Evolutionary conservation across 768 basidiomycete species (phyloP).

Genomic region (Tylopilus balloui): DNA sequence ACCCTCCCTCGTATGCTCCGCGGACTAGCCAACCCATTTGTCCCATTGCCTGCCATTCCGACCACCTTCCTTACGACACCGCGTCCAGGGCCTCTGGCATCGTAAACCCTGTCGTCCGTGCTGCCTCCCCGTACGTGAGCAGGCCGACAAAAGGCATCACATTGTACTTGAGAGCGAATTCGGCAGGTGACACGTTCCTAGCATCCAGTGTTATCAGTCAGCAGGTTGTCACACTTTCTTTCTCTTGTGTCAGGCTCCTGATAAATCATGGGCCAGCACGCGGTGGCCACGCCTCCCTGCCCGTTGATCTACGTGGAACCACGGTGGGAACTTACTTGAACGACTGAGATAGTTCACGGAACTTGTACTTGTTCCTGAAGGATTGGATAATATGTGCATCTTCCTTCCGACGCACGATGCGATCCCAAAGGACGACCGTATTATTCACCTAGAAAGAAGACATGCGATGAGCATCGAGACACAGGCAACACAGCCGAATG

Average conservation of each 20-base stretch:
- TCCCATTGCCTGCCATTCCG: neutral
- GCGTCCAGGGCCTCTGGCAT: constrained; percentile 33
- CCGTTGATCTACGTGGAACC: neutral
- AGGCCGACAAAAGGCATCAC: constrained; percentile 87
- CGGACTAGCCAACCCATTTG: constrained; percentile 10
- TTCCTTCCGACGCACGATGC: constrained; percentile 77
- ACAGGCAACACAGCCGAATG: constrained; percentile 18
- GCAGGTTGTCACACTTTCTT: neutral
- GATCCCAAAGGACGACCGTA: constrained; percentile 87
- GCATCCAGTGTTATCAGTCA: constrained; percentile 17
- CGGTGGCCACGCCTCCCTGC: neutral
- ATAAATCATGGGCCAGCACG: constrained; percentile 11
- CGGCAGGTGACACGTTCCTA: constrained; percentile 61
- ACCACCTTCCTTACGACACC: constrained; percentile 19
- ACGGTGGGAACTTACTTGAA: constrained; percentile 63
- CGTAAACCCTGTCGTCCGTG: constrained; percentile 39
- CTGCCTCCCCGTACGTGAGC: constrained; percentile 73
- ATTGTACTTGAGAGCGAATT: constrained; percentile 80
- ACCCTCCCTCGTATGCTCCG: constrained; percentile 11
- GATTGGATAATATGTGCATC: constrained; percentile 54
- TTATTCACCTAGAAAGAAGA: constrained; percentile 51
- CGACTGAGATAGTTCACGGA: constrained; percentile 66
- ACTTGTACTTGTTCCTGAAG: constrained; percentile 76
- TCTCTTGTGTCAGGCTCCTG: too few relatives aligned
- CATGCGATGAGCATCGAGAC: constrained; percentile 6